phyloP scores from a whole-genome alignment of 2,329 filamentous ascomycete genomes.

The Aspergillus nomiae region DNA sequence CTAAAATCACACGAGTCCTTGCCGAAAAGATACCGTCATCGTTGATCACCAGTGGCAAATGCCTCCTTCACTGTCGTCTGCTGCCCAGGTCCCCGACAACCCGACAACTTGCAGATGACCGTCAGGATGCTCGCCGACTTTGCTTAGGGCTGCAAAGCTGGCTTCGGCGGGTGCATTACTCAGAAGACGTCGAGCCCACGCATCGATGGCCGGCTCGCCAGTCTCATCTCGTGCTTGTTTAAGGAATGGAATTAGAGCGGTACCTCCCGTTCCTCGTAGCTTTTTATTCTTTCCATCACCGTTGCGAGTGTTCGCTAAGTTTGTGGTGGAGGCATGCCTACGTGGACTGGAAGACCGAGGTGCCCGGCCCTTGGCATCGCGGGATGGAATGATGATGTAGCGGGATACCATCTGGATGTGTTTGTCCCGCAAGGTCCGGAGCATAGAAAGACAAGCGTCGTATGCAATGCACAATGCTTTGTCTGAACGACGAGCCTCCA shows the following conservation, averaged over 20 bases:
- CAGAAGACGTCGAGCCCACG: constrained; percentile 62
- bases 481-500: constrained; percentile 64
- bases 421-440: constrained; percentile 80
- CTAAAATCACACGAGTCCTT: background rate
- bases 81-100: constrained; percentile 82
- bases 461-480: constrained; percentile 75
- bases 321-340: constrained; percentile 43
- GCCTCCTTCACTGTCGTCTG: constrained; percentile 75
- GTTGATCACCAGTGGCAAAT: constrained; percentile 56
- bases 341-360: constrained; percentile 61
- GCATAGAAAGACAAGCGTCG: constrained; percentile 82
- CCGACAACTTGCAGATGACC: constrained; percentile 65
- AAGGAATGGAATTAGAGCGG: constrained; percentile 89
- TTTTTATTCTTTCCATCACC: constrained; percentile 52
- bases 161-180: constrained; percentile 51
- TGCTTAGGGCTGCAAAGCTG: constrained; percentile 50
- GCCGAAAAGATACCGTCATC: background rate
- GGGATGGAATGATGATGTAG: constrained; percentile 89
- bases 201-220: constrained; percentile 80
- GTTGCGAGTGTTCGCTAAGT: constrained; percentile 54
- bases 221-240: constrained; percentile 98
- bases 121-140: constrained; percentile 55
- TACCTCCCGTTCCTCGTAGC: constrained; percentile 88
- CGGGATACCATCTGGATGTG: constrained; percentile 95
- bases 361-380: constrained; percentile 65